phyloP scores from a whole-genome alignment of 108 stramenopile genomes.

The Cyclotella distinguenda region DNA sequence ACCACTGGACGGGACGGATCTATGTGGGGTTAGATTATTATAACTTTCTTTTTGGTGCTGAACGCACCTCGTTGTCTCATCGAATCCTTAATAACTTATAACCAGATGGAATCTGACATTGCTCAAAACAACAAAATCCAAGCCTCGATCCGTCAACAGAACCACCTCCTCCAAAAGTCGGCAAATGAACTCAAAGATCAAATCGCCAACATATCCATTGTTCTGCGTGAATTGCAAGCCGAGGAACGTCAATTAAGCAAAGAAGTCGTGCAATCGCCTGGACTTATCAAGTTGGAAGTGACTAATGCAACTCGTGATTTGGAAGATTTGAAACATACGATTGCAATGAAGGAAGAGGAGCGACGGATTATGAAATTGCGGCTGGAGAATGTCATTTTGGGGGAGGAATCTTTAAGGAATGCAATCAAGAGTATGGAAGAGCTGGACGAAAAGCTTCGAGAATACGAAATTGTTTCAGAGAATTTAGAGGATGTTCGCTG shows the following conservation, averaged over 20 bases:
- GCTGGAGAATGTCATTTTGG: slow-evolving; percentile 22
- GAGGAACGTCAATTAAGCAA: slow-evolving; percentile 63
- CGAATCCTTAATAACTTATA: not conserved
- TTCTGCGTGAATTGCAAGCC: slow-evolving; percentile 68
- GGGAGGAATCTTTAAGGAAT: slow-evolving; percentile 19
- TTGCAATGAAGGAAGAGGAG: slow-evolving; percentile 57
- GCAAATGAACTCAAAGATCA: slow-evolving; percentile 82
- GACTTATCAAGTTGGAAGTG: slow-evolving; percentile 39
- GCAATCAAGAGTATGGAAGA: slow-evolving; percentile 31
- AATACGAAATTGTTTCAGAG: slow-evolving; percentile 31
- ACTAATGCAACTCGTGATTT: slow-evolving; percentile 25
- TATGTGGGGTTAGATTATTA: not conserved
- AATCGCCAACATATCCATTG: slow-evolving; percentile 65
- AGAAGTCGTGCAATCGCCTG: slow-evolving; percentile 80
- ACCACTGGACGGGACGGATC: too few relatives aligned
- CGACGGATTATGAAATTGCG: slow-evolving; percentile 27
- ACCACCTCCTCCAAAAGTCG: slow-evolving; percentile 68
- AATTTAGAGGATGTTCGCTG: slow-evolving; percentile 46
- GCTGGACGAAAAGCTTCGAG: slow-evolving; percentile 20
- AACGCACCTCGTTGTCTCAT: too few relatives aligned
- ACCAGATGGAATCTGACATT: slow-evolving; percentile 71
- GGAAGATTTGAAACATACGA: slow-evolving; percentile 32
- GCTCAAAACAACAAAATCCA: slow-evolving; percentile 82
- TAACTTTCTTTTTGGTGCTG: not conserved
- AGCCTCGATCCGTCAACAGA: slow-evolving; percentile 74